Base-by-base conservation (phyloP, 2,329 filamentous ascomycete genomes). In the Amphichorda felina region DNA sequence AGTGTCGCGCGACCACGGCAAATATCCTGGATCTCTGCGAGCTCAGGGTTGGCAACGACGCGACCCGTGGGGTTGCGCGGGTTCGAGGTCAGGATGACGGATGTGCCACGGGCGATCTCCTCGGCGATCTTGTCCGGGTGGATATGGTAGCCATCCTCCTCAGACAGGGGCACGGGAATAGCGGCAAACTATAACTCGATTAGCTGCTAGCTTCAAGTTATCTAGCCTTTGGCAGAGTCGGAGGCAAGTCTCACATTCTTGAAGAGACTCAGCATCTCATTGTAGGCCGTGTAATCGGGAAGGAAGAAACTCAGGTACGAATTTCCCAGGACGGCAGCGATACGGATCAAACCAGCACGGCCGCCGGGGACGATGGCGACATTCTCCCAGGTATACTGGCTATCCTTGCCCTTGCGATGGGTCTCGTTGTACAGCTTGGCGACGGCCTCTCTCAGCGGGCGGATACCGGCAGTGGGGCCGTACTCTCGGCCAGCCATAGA, bases 311-410 rank as follows among this genome's bases (percentile, higher is more conserved):
- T 85, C 43, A 95, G 69, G 53, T 94, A 94, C 37, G 87, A 80
- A 56, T 94, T 94, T 44, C 89, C 89, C 47, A 96, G 63, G 5
- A 96, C 87, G 35, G 89, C 89, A 15, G 89, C 89, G 55, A 96
- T 95, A 48, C 89, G 77, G 55, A 95, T 95, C 60, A 96, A 66
- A 33, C 89, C 89, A 24, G 89, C 89, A 49, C 89, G 77, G 27
- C 89, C 89, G 57, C 88, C 88, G 31, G 89, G 89, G 4, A 96
- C 89, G 55, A 96, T 94, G 56, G 84, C 88, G 14, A 95, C 89
- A 57, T 96, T 96, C 67, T 96, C 89, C 82, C 85, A 95, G 5
- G 84, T 93, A 58, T 96, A 96, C 61, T 93, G 71, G 59, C 82
- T 89, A 9, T 77, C 70, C 64, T 91, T 93, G 51, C 82, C 86